Base-by-base conservation (phyloP, 768 basidiomycete genomes). In the Arthromyces matolae region DNA sequence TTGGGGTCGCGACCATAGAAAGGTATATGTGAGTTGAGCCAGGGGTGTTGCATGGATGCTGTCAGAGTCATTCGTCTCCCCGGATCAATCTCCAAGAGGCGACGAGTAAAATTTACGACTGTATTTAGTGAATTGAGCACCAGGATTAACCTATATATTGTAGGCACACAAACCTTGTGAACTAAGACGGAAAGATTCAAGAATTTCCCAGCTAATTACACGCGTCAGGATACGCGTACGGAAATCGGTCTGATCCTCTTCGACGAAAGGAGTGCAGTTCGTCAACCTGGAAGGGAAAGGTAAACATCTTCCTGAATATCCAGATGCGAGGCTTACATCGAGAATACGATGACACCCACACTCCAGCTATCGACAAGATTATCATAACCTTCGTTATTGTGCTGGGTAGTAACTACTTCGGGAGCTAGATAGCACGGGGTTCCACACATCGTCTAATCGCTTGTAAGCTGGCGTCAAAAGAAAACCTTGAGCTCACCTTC, bases 311-410 rank as follows among this genome's bases (percentile, higher is more conserved):
- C n/a, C n/a, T n/a, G n/a, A n/a, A n/a, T n/a, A n/a, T n/a, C n/a
- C n/a, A n/a, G n/a, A n/a, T n/a, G n/a, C n/a, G n/a, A n/a, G n/a
- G n/a, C 50, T 35, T 59, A 93, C 93, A 92, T 93, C 19, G 86
- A 86, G 59, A 86, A 98, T 1, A 97, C 80, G 44, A 98, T 96
- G 18, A 96, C 92, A 5, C 96, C 95, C 9, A 93, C 80, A 37
- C 91, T 94, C 93, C 93, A 99, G 53, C 90, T 92, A 61, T 99
- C 96, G 41, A 98, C 96, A 16, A 87, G 70, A 48, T 84, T 80
- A 59, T 87, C 84, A 60, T 99, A 98, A 3, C 93, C 94, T 47
- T 79, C 70, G 23, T 73, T 66, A 34, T 76, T 71, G 35, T 73
- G 65, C 52, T 86, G 84, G 52, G 69, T n/a, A n/a, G n/a, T 70